Evolutionary conservation across 768 basidiomycete genomes (phyloP).

Genomic region (Kwoniella pini): DNA sequence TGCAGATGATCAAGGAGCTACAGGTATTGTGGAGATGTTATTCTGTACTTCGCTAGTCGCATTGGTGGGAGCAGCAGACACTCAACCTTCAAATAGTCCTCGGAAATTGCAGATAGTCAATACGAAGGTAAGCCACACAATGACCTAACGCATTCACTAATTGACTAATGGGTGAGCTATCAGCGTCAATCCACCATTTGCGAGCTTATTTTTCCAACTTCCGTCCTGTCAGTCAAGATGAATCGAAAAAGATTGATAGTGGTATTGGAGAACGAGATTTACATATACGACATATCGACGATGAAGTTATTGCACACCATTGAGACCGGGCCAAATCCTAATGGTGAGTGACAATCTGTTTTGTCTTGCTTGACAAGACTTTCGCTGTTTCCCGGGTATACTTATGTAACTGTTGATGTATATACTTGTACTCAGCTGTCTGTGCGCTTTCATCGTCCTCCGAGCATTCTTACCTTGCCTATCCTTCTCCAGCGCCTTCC

Average conservation of each 20-base stretch:
- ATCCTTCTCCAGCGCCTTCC: slow-evolving; percentile 90
- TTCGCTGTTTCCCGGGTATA: too few relatives aligned
- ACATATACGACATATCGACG: slow-evolving; percentile 98
- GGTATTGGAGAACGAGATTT: slow-evolving; percentile 94
- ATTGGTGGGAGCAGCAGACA: slow-evolving; percentile 88
- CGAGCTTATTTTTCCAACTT: slow-evolving; percentile 94
- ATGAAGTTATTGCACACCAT: slow-evolving; percentile 97
- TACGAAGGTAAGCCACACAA: slow-evolving; percentile 69
- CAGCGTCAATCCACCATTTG: slow-evolving; percentile 98
- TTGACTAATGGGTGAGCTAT: background rate
- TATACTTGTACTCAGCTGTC: slow-evolving; percentile 73
- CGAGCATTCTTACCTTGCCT: slow-evolving; percentile 90
- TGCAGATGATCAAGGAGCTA: slow-evolving; percentile 75
- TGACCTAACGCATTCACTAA: too few relatives aligned
- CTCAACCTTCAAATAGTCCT: slow-evolving; percentile 81
- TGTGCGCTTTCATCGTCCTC: slow-evolving; percentile 92
- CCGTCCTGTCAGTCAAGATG: slow-evolving; percentile 94
- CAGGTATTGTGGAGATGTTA: slow-evolving; percentile 97
- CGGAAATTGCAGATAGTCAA: slow-evolving; percentile 96
- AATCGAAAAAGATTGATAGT: slow-evolving; percentile 96
- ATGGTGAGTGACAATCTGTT: slow-evolving; percentile 62
- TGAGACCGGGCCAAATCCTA: slow-evolving; percentile 92
- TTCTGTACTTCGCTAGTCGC: slow-evolving; percentile 98
- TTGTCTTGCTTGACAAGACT: too few relatives aligned
- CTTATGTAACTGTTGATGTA: too few relatives aligned